Conservation (phyloP, 805 yeast genomes). For the Saccharomycopsis selenospora region DNA sequence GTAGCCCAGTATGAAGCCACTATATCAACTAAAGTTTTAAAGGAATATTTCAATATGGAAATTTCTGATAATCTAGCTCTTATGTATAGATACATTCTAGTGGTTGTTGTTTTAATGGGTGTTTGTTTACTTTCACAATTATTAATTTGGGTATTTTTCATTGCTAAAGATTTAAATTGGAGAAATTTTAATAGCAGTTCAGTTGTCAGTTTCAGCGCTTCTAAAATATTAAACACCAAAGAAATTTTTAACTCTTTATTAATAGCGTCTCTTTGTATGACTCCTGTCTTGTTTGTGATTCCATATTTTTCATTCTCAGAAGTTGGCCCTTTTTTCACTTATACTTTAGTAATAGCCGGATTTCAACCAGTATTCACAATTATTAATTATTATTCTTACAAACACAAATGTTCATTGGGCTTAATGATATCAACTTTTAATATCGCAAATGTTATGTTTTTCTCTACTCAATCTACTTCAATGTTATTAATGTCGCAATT, state of each 20-base stretch:
- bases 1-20: background rate
- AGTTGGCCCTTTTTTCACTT: background rate
- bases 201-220: background rate
- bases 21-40: background rate
- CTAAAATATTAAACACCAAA: background rate
- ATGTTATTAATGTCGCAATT: background rate
- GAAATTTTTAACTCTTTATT: background rate
- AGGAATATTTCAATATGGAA: background rate
- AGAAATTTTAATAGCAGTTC: background rate
- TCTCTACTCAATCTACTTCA: background rate
- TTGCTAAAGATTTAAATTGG: conserved; percentile 1
- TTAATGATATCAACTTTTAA: background rate
- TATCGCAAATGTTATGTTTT: background rate
- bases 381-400: background rate
- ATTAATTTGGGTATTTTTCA: background rate
- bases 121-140: background rate
- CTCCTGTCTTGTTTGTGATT: background rate
- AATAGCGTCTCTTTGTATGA: background rate
- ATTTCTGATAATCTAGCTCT: background rate
- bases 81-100: background rate
- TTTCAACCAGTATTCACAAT: background rate
- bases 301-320: background rate
- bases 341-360: background rate
- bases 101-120: background rate
- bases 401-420: background rate